Conservation (phyloP, 2,329 filamentous ascomycete species). For the Fusarium poae region DNA sequence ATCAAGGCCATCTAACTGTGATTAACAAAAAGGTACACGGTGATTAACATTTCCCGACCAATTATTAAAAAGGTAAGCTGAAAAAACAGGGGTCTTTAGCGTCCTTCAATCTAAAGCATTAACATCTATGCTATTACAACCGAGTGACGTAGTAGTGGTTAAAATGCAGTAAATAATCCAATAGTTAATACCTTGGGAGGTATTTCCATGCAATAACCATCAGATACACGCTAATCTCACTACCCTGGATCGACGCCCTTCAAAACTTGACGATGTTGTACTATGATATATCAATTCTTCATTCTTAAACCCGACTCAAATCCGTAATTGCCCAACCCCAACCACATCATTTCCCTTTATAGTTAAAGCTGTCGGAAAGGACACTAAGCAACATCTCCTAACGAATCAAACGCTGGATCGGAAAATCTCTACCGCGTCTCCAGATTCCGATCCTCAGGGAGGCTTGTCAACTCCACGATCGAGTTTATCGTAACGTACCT, state of each 20-base stretch:
- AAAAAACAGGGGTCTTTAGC: not conserved
- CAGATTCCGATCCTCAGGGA: constrained; percentile 20
- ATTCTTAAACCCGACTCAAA: constrained; percentile 8
- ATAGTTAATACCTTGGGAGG: no score
- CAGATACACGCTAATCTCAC: not conserved
- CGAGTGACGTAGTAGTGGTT: not conserved
- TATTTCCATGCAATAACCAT: not conserved
- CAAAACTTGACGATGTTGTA: not conserved
- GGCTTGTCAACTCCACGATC: constrained; percentile 33
- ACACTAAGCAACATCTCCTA: accelerated
- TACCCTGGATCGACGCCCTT: not conserved
- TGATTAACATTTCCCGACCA: no score
- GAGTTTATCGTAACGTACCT: not conserved
- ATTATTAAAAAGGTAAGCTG: not conserved
- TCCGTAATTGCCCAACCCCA: not conserved
- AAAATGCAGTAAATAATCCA: not conserved
- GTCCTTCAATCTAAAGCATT: not conserved
- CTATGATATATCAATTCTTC: not conserved
- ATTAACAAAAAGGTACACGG: no score
- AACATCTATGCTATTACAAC: not conserved
- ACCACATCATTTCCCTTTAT: not conserved
- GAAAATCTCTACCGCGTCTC: constrained; percentile 20
- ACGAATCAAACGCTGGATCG: constrained; percentile 7
- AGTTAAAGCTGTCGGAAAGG: constrained; percentile 15
- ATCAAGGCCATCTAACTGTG: no score